Conservation (phyloP, 345 rosid species). For the Eucalyptus polyanthemos region DNA sequence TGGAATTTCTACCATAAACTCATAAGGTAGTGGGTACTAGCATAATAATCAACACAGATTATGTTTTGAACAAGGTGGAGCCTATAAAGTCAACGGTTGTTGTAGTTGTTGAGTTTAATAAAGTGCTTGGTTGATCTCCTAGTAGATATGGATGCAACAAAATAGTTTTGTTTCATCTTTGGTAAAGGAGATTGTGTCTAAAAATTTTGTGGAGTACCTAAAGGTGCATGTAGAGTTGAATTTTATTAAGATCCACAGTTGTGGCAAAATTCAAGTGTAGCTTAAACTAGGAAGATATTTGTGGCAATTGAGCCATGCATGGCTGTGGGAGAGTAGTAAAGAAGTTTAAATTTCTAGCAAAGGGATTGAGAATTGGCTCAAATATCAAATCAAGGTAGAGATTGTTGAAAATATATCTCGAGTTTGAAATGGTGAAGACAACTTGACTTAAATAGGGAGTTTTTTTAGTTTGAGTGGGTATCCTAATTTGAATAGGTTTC, state of each 20-base stretch:
- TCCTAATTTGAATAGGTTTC: background rate
- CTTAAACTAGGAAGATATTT: background rate
- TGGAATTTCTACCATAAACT: background rate
- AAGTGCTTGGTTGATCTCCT: background rate
- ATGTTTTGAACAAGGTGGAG: background rate
- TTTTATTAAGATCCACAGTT: background rate
- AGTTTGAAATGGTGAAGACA: background rate
- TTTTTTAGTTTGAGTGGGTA: background rate
- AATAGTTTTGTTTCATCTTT: background rate
- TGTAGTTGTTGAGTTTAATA: background rate
- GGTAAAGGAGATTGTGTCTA: background rate
- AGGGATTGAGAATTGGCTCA: background rate
- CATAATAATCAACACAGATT: background rate
- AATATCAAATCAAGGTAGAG: background rate
- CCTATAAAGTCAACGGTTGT: background rate
- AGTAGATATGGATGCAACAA: background rate
- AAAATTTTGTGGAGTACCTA: background rate
- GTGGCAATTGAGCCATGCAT: background rate
- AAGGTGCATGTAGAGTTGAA: background rate
- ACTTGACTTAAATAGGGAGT: background rate
- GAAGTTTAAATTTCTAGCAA: background rate
- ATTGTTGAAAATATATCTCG: background rate
- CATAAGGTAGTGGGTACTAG: background rate
- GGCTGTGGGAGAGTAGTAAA: background rate
- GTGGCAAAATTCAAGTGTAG: background rate